A percentile compares a stretch with the other conserved stretches of the same genome.
Evolutionary conservation across 768 basidiomycete genomes (phyloP).

Genomic region (Xerocomellus dryophilus): DNA sequence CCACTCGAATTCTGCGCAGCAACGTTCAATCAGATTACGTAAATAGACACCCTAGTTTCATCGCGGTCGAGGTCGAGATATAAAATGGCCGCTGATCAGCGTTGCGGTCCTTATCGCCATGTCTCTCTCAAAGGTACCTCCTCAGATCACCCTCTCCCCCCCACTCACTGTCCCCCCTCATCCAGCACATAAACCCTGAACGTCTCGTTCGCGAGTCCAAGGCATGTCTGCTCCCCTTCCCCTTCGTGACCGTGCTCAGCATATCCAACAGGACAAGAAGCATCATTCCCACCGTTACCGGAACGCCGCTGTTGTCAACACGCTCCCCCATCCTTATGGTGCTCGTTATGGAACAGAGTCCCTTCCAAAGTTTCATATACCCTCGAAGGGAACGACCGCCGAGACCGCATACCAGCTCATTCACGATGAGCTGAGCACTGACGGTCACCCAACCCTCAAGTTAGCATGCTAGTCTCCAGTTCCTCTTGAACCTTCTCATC

Average conservation of each 20-base stretch:
- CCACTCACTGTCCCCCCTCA: neutral
- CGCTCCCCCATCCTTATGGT: slow-evolving; percentile 48
- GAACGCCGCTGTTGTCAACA: slow-evolving; percentile 33
- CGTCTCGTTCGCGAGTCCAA: slow-evolving; percentile 56
- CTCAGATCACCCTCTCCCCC: neutral
- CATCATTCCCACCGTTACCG: slow-evolving; percentile 32
- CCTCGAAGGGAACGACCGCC: slow-evolving; percentile 55
- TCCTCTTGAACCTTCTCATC: neutral
- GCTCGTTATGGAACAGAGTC: slow-evolving; percentile 65
- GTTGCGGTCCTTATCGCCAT: slow-evolving; percentile 31
- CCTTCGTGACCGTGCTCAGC: neutral
- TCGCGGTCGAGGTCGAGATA: neutral
- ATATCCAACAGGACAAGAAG: slow-evolving; percentile 46
- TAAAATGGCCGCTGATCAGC: neutral
- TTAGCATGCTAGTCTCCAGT: neutral
- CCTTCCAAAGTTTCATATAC: slow-evolving; percentile 66
- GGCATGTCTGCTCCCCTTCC: slow-evolving; percentile 32
- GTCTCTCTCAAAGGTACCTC: slow-evolving; percentile 57
- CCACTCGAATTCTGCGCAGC: too few species aligned
- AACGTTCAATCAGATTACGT: too few species aligned
- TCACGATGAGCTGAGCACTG: slow-evolving; percentile 61
- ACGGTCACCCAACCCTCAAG: slow-evolving; percentile 56
- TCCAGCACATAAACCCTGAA: slow-evolving; percentile 67
- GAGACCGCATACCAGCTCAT: slow-evolving; percentile 55
- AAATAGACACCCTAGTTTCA: neutral